Conservation (phyloP, 140 eudicot species). For the Anethum foeniculum region DNA sequence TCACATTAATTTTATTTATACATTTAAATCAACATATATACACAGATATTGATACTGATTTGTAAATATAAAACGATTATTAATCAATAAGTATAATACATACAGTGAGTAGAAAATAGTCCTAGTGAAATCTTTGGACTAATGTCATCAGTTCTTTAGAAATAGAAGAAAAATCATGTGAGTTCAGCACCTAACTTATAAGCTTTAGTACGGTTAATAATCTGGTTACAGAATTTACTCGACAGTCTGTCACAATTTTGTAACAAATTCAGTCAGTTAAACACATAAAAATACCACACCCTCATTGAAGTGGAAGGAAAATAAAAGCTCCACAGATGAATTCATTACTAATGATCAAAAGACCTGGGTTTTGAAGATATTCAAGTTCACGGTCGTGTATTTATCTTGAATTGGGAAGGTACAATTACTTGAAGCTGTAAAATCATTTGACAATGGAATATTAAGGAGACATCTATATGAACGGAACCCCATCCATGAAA, state of each 20-base stretch:
- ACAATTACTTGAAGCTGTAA: neutral
- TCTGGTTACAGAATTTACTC: neutral
- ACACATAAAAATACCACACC: neutral
- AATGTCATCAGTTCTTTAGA: neutral
- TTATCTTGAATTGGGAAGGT: neutral
- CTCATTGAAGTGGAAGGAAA: neutral
- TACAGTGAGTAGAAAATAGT: neutral
- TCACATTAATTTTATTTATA: neutral
- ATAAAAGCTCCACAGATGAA: neutral
- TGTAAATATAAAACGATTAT: neutral
- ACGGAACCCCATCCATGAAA: neutral
- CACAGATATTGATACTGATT: neutral
- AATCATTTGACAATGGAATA: neutral
- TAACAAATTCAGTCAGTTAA: neutral
- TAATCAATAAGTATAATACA: too few species aligned
- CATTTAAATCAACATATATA: neutral
- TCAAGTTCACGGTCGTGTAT: neutral
- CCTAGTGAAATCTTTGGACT: neutral
- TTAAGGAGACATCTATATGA: neutral
- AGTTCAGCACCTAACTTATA: neutral
- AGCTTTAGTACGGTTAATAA: neutral
- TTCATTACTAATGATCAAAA: neutral
- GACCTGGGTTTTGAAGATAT: neutral
- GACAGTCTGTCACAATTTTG: neutral
- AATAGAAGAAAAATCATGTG: neutral